These are phyloP conservation scores for Arthrobotrys sphaeroides DNA, from an alignment of 2,329 filamentous ascomycete genomes.

Conservation along the genomic window DNA sequence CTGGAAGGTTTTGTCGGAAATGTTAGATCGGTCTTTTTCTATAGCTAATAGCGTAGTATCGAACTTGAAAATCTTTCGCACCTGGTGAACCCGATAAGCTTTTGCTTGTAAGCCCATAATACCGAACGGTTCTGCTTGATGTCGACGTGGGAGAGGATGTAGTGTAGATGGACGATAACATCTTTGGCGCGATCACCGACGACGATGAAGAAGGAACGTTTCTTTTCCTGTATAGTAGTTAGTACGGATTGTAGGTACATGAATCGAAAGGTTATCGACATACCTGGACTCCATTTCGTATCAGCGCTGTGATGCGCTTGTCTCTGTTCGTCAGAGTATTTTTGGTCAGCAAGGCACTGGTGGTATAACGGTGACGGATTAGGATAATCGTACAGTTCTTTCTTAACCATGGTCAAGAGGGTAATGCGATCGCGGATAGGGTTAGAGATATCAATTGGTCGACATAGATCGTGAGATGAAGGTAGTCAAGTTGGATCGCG, in stretches of 20 bases:
- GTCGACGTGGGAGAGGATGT: conserved; percentile 88
- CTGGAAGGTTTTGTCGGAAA: conserved; percentile 61
- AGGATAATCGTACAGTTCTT: conserved; percentile 56
- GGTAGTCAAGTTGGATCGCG: neutral
- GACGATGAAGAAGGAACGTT: conserved; percentile 96
- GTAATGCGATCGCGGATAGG: conserved; percentile 15
- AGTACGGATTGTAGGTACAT: neutral
- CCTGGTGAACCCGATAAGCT: conserved; percentile 90
- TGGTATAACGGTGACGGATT: neutral
- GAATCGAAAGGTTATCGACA: neutral
- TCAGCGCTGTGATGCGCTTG: conserved; percentile 87
- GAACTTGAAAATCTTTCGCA: conserved; percentile 56
- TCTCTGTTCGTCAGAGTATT: conserved; percentile 69
- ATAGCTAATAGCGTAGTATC: neutral
- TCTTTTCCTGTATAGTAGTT: conserved; percentile 73
- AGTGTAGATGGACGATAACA: conserved; percentile 93
- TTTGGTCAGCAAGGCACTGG: conserved; percentile 26
- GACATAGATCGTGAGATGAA: neutral
- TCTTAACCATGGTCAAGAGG: conserved; percentile 57
- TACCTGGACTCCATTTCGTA: conserved; percentile 82
- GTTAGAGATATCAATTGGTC: conserved; percentile 17
- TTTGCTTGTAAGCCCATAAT: conserved; percentile 98
- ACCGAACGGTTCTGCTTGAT: conserved; percentile 96
- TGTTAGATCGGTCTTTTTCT: conserved; percentile 12
- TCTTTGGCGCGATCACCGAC: conserved; percentile 95